Percentiles rank a stretch among this genome's conserved stretches.
phyloP scores from a whole-genome alignment of 257 asterid species.

The Lavandula angustifolia region DNA sequence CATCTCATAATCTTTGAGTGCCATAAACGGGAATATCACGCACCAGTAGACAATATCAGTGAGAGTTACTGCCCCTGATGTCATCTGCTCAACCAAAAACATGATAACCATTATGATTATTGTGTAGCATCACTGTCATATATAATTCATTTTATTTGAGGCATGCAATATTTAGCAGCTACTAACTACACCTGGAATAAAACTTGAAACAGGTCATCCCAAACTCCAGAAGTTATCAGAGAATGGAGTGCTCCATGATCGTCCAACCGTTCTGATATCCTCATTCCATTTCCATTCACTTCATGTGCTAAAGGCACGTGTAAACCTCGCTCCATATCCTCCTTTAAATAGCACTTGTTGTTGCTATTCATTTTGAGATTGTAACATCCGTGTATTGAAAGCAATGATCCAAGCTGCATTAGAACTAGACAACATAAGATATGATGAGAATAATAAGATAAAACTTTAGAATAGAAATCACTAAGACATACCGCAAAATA shows the following conservation, averaged over 20 bases:
- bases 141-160: not conserved
- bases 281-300: conserved; percentile 38
- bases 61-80: conserved; percentile 88
- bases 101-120: conserved; percentile 23
- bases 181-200: conserved; percentile 67
- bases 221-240: conserved; percentile 37
- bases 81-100: conserved; percentile 57
- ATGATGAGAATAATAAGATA: conserved; percentile 11
- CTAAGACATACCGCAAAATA: conserved; percentile 80
- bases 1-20: conserved; percentile 69
- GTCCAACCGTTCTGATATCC: conserved; percentile 30
- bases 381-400: conserved; percentile 75
- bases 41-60: conserved; percentile 81
- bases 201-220: conserved; percentile 59
- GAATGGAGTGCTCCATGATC: conserved; percentile 30
- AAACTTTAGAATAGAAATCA: conserved; percentile 28
- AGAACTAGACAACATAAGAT: conserved; percentile 33
- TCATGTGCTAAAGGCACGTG: conserved; percentile 47
- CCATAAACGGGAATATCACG: conserved; percentile 75
- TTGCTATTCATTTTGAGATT: conserved; percentile 30
- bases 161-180: conserved; percentile 2
- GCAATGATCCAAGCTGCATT: conserved; percentile 69
- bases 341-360: conserved; percentile 28
- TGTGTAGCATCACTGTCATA: too few relatives aligned
- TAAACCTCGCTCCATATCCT: conserved; percentile 64